Evolutionary conservation across 345 rosid species (phyloP).

Genomic region (Eucalyptus sp.): DNA sequence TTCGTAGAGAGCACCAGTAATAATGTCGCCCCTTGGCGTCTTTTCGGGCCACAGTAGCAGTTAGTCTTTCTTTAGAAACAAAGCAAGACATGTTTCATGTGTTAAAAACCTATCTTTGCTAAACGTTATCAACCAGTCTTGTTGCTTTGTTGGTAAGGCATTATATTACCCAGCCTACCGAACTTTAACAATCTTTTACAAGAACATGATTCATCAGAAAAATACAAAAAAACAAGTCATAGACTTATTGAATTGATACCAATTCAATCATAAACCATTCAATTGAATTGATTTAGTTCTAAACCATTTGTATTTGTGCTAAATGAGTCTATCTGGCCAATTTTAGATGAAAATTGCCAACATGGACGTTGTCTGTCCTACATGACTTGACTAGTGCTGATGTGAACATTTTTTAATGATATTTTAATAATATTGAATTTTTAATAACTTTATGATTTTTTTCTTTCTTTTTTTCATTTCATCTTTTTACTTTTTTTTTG

Average conservation of each 20-base stretch:
- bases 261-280: too few relatives aligned
- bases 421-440: too few relatives aligned
- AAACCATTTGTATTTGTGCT: not conserved
- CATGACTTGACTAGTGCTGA: rapidly evolving
- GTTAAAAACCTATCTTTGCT: not conserved
- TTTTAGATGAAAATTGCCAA: not conserved
- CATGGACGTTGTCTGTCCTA: rapidly evolving
- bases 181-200: not conserved
- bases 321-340: rapidly evolving
- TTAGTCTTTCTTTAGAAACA: not conserved
- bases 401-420: too few relatives aligned
- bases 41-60: not conserved
- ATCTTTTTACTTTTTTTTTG: too few relatives aligned
- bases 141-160: not conserved
- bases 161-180: not conserved
- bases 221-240: not conserved
- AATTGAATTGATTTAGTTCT: not conserved
- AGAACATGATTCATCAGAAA: not conserved
- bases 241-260: not conserved
- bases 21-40: not conserved
- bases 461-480: too few relatives aligned
- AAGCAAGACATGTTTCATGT: not conserved
- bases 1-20: not conserved
- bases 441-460: too few relatives aligned
- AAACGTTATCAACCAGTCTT: not conserved